Evolutionary conservation across 352 stramenopile species (phyloP), one percentile per base, ranked within the genome.

Genomic region (Globisporangium heterothallicum): DNA sequence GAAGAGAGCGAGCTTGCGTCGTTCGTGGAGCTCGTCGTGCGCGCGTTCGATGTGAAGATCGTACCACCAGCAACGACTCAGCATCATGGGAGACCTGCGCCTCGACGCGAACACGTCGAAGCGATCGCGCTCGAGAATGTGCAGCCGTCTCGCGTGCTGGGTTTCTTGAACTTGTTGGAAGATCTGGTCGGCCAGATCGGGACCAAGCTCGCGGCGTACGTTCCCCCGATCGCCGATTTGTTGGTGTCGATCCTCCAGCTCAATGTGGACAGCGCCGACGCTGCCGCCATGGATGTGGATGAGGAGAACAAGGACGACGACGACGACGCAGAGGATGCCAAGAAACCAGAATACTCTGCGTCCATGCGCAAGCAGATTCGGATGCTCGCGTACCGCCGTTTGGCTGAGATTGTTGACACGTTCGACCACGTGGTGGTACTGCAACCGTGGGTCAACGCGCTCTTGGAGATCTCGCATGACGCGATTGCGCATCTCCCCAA

Each of bases 161-260:
- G 89, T 29, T 97, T 97, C 57, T 64, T 97, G 35, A 96, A 96
- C 42, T 53, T 97, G 36, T 49, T 96, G 25, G 78, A 95, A 36
- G 88, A 96, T 47, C 63, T 97, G 6, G 78, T 96, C 9, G 68
- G 57, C 0, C 89, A 97, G 60, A 69, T 97, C 8, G 86, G 86
- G 9, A 77, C 93, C 0, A 91, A 94, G 58, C 58, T 96, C 36
- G 59, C 85, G 19, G 53, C 68, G 21, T 97, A 93, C 38, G 70
- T 95, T n/a, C 80, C 83, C 21, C 60, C 63, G 6, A 66, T 97
- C 29, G 72, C 87, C 3, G 65, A 90, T 36, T 56, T 97, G 22
- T 59, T 96, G 25, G 21, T 95, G 30, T 70, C 80, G 0, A 83
- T 94, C 49, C 63, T 95, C 24, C 53, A 76, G 41, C 56, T 84